Conservation (phyloP, 2,329 filamentous ascomycete species). For the Botrytis medusae region DNA sequence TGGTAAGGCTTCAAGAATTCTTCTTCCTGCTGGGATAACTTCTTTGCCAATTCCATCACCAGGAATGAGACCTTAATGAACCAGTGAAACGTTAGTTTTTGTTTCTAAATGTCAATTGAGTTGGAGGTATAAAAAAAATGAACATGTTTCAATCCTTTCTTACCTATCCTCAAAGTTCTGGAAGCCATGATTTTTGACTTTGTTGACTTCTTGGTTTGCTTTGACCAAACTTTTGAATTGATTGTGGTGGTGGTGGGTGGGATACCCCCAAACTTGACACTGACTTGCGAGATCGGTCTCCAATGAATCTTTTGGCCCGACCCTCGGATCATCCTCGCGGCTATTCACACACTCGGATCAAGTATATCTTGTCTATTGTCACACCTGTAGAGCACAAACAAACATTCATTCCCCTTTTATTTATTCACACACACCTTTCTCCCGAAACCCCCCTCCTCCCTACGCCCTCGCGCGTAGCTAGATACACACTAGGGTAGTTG, state of each 20-base stretch:
- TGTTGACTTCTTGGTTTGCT: conserved; percentile 21
- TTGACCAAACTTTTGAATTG: not conserved
- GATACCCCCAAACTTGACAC: conserved; percentile 2
- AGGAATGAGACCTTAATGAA: conserved; percentile 77
- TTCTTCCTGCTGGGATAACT: conserved; percentile 92
- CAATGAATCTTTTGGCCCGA: not conserved
- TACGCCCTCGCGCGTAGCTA: not conserved
- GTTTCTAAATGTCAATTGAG: not conserved
- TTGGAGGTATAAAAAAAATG: not conserved
- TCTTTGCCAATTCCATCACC: conserved; percentile 98
- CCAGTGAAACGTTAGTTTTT: conserved; percentile 23
- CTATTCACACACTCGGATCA: not conserved
- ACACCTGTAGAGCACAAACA: not conserved
- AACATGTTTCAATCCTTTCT: conserved; percentile 31
- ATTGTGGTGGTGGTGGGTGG: not conserved
- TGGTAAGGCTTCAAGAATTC: conserved; percentile 88
- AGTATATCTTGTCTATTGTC: not conserved
- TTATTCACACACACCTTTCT: not conserved
- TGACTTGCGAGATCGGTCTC: conserved; percentile 13
- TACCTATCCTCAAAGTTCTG: conserved; percentile 67
- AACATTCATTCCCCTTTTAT: not conserved
- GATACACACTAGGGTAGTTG: not conserved
- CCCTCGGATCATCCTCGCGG: not conserved
- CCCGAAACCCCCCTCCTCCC: not conserved
- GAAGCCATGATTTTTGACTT: conserved; percentile 53